Percentiles rank a stretch among this genome's conserved stretches.
Evolutionary conservation across 306 rosid species (phyloP).

Genomic region (Alnus glutinosa): DNA sequence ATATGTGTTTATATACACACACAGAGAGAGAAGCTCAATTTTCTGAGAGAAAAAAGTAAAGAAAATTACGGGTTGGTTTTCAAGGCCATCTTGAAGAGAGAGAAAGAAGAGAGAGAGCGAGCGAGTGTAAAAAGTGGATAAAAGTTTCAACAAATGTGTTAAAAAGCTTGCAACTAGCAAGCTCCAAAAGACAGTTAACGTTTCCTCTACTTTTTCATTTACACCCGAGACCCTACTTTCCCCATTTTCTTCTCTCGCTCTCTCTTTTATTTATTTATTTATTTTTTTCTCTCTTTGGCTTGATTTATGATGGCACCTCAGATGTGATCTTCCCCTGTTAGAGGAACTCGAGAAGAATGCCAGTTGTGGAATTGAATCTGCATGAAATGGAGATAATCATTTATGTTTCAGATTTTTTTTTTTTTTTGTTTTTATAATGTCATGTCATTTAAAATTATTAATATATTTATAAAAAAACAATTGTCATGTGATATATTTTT

Average conservation of each 20-base stretch:
- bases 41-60: slow-evolving; percentile 15
- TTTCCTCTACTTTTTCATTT: slow-evolving; percentile 22
- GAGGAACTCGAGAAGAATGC: no score
- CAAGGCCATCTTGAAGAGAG: slow-evolving; percentile 51
- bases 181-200: slow-evolving; percentile 23
- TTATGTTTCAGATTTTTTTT: no score
- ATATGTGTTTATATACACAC: background rate
- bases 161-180: slow-evolving; percentile 1
- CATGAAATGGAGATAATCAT: no score
- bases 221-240: background rate
- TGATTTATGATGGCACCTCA: background rate
- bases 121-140: slow-evolving; percentile 14
- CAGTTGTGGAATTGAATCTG: no score
- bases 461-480: no score
- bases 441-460: no score
- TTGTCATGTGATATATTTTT: no score
- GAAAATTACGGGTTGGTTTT: slow-evolving; percentile 15
- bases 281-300: background rate
- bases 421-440: no score
- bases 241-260: background rate
- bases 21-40: slow-evolving; percentile 16
- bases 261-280: background rate
- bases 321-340: background rate
- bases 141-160: slow-evolving; percentile 26
- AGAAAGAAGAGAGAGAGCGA: slow-evolving; percentile 17